Evolutionary conservation across 2,329 filamentous ascomycete species (phyloP).

Genomic region (Penicillium sp.): DNA sequence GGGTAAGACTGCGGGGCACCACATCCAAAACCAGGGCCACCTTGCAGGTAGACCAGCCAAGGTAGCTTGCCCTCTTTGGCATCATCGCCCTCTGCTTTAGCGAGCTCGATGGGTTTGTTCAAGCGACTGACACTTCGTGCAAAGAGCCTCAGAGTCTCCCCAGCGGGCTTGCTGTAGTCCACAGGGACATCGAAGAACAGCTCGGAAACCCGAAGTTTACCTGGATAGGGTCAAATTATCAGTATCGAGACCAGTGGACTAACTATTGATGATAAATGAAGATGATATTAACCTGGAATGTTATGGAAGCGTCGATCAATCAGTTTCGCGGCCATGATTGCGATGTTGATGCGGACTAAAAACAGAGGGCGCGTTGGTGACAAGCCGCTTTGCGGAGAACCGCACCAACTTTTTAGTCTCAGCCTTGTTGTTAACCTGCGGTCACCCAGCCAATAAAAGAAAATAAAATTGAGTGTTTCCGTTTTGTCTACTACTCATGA

Average conservation of each 20-base stretch:
- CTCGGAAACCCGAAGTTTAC: constrained; percentile 73
- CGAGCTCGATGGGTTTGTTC: constrained; percentile 45
- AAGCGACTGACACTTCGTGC: constrained; percentile 68
- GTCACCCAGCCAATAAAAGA: not conserved
- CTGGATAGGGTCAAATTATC: constrained; percentile 42
- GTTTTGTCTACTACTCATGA: not conserved
- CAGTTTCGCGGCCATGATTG: constrained; percentile 37
- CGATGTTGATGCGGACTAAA: constrained; percentile 15
- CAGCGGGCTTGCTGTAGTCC: constrained; percentile 64
- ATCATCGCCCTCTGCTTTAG: constrained; percentile 45
- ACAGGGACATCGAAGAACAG: constrained; percentile 83
- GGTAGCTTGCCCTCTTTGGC: constrained; percentile 45
- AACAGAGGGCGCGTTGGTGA: constrained; percentile 4
- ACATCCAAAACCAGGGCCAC: constrained; percentile 80
- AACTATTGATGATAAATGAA: not conserved
- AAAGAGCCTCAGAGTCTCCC: constrained; percentile 69
- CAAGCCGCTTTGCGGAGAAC: constrained; percentile 11
- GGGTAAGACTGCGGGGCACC: constrained; percentile 69
- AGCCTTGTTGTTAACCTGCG: not conserved
- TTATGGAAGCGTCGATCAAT: constrained; percentile 37
- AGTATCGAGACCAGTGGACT: not conserved
- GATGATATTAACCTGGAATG: constrained; percentile 31
- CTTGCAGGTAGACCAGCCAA: constrained; percentile 73
- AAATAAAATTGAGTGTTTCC: not conserved
- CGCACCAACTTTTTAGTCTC: not conserved